Conservation (phyloP, 2,329 filamentous ascomycete species). For the Neoscytalidium dimidiatum region DNA sequence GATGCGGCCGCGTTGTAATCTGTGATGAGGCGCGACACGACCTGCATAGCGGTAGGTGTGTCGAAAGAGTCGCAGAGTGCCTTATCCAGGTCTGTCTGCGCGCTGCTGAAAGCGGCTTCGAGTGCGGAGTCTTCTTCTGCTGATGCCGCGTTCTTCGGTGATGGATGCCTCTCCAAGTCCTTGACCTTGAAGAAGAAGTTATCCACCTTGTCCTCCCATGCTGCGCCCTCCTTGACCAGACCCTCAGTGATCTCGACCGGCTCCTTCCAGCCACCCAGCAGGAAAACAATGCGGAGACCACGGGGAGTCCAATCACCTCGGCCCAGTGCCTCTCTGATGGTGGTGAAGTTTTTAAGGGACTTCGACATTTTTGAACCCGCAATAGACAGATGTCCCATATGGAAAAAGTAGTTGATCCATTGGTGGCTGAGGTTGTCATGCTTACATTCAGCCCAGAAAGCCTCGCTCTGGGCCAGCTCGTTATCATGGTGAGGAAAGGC, state of each 20-base stretch:
- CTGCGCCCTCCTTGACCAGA: constrained; percentile 70
- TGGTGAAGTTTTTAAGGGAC: constrained; percentile 92
- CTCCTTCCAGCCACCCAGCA: constrained; percentile 87
- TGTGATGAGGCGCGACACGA: constrained; percentile 76
- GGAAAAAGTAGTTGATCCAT: constrained; percentile 95
- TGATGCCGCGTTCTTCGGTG: constrained; percentile 28
- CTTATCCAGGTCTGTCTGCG: constrained; percentile 60
- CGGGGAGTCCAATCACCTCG: constrained; percentile 73
- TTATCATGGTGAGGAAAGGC: constrained; percentile 81
- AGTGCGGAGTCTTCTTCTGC: constrained; percentile 46
- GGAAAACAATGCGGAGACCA: constrained; percentile 79
- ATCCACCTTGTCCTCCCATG: constrained; percentile 79
- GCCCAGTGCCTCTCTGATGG: constrained; percentile 78
- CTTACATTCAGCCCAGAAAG: constrained; percentile 64
- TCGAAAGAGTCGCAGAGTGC: constrained; percentile 85
- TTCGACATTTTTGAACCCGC: constrained; percentile 95
- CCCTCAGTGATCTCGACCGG: constrained; percentile 88
- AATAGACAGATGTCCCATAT: constrained; percentile 92
- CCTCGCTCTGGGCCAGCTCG: constrained; percentile 85
- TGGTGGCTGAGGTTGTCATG: constrained; percentile 51
- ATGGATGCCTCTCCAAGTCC: constrained; percentile 47
- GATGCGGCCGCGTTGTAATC: constrained; percentile 64
- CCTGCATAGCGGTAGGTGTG: constrained; percentile 75
- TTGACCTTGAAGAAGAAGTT: constrained; percentile 66
- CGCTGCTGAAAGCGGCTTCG: constrained; percentile 50